phyloP scores from a whole-genome alignment of 148 eudicot genomes.

The Diospyros lotus region DNA sequence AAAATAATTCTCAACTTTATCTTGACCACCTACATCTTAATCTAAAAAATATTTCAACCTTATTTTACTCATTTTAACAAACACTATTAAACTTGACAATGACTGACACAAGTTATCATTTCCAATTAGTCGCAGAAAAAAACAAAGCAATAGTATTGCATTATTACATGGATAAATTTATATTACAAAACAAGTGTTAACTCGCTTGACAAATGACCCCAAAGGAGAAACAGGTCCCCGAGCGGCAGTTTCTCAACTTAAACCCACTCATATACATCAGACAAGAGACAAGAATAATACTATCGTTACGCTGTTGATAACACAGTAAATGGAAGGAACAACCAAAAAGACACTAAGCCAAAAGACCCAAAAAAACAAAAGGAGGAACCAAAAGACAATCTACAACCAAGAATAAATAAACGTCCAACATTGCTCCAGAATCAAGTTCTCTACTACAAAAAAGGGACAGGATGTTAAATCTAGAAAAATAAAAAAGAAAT shows the following conservation, averaged over 20 bases:
- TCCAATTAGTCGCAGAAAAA: too few relatives aligned
- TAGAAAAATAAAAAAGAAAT: neutral
- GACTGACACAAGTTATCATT: too few relatives aligned
- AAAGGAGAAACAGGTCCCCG: constrained; percentile 1
- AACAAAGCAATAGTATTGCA: too few relatives aligned
- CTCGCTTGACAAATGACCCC: constrained; percentile 4
- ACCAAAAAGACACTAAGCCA: neutral
- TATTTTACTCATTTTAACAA: too few relatives aligned
- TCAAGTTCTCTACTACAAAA: neutral
- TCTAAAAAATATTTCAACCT: too few relatives aligned
- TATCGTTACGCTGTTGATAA: neutral
- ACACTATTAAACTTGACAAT: too few relatives aligned
- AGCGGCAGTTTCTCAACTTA: neutral
- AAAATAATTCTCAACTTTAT: too few relatives aligned
- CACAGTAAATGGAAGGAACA: too few relatives aligned
- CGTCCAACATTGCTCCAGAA: too few relatives aligned
- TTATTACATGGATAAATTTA: neutral
- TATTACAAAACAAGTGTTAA: neutral
- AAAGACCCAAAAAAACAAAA: neutral
- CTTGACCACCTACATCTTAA: too few relatives aligned
- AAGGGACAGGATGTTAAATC: neutral
- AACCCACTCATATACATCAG: neutral
- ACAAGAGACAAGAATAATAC: neutral
- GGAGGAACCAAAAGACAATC: neutral
- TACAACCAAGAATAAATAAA: too few relatives aligned